Base-by-base conservation (phyloP, 352 stramenopile genomes). In the Phytophthora citricola region DNA sequence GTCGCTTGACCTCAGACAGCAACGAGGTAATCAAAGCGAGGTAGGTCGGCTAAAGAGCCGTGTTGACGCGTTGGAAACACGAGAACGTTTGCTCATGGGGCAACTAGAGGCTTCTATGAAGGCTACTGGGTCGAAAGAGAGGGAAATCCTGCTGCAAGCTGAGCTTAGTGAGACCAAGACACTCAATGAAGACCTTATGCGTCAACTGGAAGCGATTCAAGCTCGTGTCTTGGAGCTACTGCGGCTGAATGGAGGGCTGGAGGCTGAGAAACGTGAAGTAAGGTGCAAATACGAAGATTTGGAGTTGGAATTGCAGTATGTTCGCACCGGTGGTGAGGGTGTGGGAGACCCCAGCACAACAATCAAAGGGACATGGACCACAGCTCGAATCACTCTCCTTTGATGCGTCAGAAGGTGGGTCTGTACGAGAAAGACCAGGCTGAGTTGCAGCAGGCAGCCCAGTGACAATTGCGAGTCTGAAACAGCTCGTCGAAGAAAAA, bases 391-490 rank as follows among this genome's bases (percentile, higher is more conserved):
- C 56, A 73, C 32, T 75, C 71, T 20, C 71, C 73, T 2, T 70
- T 89, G 22, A 89, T 93, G 81, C 69, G 71, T 5, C 76, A 78
- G 58, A 91, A 90, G 46, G 76, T 91, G 0, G 83, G 85, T 12
- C 45, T 91, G 32, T 95, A 93, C 54, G 85, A 93, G 62, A 81
- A 91, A 50, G 87, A 93, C 53, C 87, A 95, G 39, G 60, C 77
- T 1, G 69, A 87, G 20, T 51, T 93, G 17, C 87, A 95, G 52
- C 79, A 90, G 63, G 85, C 87, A 12, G 87, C 84, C 8, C 84
- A 94, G 85, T 72, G 43, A 92, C 85, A 26, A 90, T 95, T 27
- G 81, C 87, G 5, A 94, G 84, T 61, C 65, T 95, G n/a, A 95
- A 93, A 59, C 76, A 81, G 29, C 75, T 94, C 22, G 73, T 94